Evolutionary conservation across 2,329 filamentous ascomycete genomes (phyloP), one percentile per base, ranked within the genome.

Genomic region (Colletotrichum musicola): DNA sequence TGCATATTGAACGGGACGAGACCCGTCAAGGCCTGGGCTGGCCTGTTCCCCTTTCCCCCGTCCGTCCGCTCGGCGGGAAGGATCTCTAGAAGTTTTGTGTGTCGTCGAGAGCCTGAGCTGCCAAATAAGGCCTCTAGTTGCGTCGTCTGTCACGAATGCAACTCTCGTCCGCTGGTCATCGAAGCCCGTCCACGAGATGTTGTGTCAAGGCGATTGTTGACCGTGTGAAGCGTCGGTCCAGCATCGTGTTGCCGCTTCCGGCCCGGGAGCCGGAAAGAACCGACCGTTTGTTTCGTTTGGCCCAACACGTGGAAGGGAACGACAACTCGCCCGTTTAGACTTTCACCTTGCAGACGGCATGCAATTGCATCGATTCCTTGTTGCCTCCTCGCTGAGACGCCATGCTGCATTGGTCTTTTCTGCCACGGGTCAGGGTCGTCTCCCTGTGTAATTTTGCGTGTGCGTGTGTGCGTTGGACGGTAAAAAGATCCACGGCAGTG

Each of bases 281-380:
- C 30, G 62, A 27, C 66, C 50, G 62, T 61, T 56, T 59, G 56
- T 61, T 68, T 60, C 49, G 42, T 61, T 64, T 49, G 25, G 20
- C n/a, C 57, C 66, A 30, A 68, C 55, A 68, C 56, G 55, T 61
- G 66, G 62, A 66, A 65, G 38, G 35, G 38, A 50, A 64, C 35
- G 55, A 46, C 56, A 61, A 22, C 22, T 54, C 18, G 20, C 35
- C 30, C 22, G 12, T 55, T 56, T 60, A 65, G 18, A 61, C 50
- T 66, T 68, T 60, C 42, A 40, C 42, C 62, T 49, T 55, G 55
- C 62, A 68, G 64, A 40, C 54, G 40, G 65, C 61, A 40, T 58
- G 53, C 47, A 27, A 27, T n/a, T 63, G 22, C 16, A 38, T 57
- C 20, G 53, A n/a, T 47, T 56, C 22, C 61, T 57, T 50, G 54